These are phyloP conservation scores for Lotus japonicus DNA, from an alignment of 306 rosid genomes.

Conservation along the genomic window DNA sequence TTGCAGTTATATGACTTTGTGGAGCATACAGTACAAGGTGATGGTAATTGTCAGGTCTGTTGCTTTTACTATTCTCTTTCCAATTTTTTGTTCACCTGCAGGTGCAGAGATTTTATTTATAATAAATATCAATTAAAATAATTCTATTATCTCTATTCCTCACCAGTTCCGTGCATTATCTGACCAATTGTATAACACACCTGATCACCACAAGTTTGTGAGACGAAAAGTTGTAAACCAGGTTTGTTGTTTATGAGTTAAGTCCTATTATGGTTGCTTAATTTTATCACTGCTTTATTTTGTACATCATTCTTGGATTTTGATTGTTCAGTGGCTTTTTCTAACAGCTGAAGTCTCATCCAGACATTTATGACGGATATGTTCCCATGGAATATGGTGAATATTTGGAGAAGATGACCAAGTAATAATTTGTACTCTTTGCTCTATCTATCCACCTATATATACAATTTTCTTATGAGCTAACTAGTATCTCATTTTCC, in stretches of 20 bases:
- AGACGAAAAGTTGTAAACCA: constrained; percentile 62
- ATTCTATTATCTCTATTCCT: constrained; percentile 10
- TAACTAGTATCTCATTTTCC: background rate
- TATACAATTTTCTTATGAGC: background rate
- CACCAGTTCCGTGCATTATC: constrained; percentile 79
- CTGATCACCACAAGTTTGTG: constrained; percentile 56
- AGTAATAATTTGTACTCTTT: constrained; percentile 26
- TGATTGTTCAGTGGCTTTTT: constrained; percentile 19
- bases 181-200: constrained; percentile 61
- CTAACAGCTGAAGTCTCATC: constrained; percentile 65
- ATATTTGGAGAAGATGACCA: constrained; percentile 71
- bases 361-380: constrained; percentile 77
- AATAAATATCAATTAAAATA: constrained; percentile 1
- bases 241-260: constrained; percentile 35
- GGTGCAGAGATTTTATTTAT: background rate
- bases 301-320: constrained; percentile 17
- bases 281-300: background rate
- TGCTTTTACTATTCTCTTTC: constrained; percentile 6
- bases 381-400: constrained; percentile 79
- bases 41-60: constrained; percentile 91
- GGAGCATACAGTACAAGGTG: constrained; percentile 70
- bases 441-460: background rate
- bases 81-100: background rate
- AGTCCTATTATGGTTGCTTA: constrained; percentile 3
- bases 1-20: constrained; percentile 60